phyloP scores from a whole-genome alignment of 495 filamentous ascomycete genomes.

The Penicillium canariense region DNA sequence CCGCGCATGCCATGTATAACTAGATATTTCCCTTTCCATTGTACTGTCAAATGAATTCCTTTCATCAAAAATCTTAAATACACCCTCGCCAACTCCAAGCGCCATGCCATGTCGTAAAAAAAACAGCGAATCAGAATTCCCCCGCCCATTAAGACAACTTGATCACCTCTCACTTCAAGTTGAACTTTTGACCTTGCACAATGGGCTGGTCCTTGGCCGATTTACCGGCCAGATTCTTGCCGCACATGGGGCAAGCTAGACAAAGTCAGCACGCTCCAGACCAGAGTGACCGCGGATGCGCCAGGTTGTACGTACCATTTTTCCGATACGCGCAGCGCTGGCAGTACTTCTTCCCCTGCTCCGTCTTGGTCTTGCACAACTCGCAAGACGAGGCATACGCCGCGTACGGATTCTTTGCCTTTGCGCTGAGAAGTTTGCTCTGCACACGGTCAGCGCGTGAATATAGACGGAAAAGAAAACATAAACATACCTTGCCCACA shows the following conservation, averaged over 20 bases:
- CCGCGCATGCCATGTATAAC: constrained; percentile 48
- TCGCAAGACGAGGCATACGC: constrained; percentile 62
- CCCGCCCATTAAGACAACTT: no score
- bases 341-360: constrained; percentile 60
- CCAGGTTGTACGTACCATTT: constrained; percentile 48
- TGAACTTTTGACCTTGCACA: constrained; percentile 64
- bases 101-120: constrained; percentile 17
- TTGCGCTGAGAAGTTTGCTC: constrained; percentile 67
- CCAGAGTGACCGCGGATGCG: neutral
- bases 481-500: constrained; percentile 33
- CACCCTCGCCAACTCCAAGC: constrained; percentile 14
- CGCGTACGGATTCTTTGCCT: constrained; percentile 68
- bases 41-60: constrained; percentile 28
- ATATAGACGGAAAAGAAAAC: neutral
- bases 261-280: constrained; percentile 16
- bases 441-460: constrained; percentile 18
- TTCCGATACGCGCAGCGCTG: constrained; percentile 65
- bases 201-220: constrained; percentile 48
- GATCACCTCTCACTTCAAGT: constrained; percentile 59
- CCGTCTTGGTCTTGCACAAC: constrained; percentile 63
- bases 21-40: constrained; percentile 32
- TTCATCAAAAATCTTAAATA: constrained; percentile 9
- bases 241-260: constrained; percentile 64
- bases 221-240: constrained; percentile 54
- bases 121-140: neutral